A percentile compares a stretch with the other conserved stretches of the same genome.
phyloP scores from a whole-genome alignment of 2,329 filamentous ascomycete genomes.

The Colletotrichum kahawae region DNA sequence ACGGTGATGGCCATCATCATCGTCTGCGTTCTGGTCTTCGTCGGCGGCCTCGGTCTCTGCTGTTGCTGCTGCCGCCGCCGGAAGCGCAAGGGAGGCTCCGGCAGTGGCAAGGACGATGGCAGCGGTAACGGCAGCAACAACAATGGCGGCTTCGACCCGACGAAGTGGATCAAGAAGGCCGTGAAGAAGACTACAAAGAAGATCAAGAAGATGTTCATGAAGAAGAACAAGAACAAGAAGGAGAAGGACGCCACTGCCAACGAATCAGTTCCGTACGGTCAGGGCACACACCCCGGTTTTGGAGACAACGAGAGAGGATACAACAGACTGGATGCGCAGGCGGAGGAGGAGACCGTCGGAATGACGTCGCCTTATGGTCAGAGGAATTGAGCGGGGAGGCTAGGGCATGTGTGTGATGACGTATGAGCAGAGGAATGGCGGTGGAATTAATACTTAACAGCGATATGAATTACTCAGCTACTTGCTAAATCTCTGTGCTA shows the following conservation, averaged over 20 bases:
- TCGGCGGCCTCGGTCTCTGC: background rate
- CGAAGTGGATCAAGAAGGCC: slow-evolving; percentile 2
- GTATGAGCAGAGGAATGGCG: background rate
- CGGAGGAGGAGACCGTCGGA: background rate
- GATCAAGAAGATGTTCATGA: slow-evolving; percentile 12
- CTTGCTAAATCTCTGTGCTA: background rate
- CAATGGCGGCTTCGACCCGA: background rate
- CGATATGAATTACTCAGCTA: background rate
- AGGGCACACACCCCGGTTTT: slow-evolving; percentile 3
- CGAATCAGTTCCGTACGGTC: background rate
- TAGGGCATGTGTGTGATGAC: background rate
- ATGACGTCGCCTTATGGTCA: background rate
- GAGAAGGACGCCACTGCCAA: background rate
- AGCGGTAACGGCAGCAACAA: background rate
- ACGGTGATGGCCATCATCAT: background rate
- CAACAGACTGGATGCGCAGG: background rate
- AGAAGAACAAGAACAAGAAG: slow-evolving; percentile 5
- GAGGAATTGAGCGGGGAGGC: background rate
- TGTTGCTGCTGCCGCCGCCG: slow-evolving; percentile 4
- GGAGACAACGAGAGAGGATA: background rate
- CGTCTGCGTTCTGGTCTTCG: background rate
- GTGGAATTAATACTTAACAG: background rate
- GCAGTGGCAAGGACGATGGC: background rate
- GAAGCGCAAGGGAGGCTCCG: background rate
- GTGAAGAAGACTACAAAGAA: slow-evolving; percentile 6